Evolutionary conservation across 768 basidiomycete species (phyloP).

Genomic region (Lentinula raphanica): DNA sequence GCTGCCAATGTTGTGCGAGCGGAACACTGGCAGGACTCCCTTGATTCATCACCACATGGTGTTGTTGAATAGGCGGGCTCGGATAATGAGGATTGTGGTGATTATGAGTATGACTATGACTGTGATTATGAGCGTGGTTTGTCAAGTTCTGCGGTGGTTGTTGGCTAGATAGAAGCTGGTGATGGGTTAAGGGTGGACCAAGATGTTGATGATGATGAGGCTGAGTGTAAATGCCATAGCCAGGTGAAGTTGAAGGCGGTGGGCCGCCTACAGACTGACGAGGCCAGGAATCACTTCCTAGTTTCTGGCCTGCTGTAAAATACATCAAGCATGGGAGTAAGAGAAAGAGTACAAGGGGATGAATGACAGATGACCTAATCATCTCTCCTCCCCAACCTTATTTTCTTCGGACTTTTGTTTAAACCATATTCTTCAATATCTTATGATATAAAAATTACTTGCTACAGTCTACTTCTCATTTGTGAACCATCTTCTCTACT

Average conservation of each 20-base stretch:
- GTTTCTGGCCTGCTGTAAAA: conserved; percentile 1
- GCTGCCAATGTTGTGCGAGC: conserved; percentile 78
- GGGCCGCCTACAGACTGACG: conserved; percentile 28
- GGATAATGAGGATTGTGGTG: conserved; percentile 35
- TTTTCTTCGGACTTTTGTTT: no score
- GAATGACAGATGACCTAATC: background rate
- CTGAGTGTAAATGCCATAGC: conserved; percentile 66
- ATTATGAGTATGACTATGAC: conserved; percentile 44
- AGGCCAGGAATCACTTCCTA: conserved; percentile 1
- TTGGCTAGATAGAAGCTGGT: conserved; percentile 39
- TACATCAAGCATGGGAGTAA: conserved; percentile 2
- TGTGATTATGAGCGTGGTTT: conserved; percentile 41
- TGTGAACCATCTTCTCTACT: no score
- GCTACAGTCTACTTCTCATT: background rate
- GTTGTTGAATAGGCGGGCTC: conserved; percentile 53
- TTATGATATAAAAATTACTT: no score
- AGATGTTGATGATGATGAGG: conserved; percentile 2
- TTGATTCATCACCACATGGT: conserved; percentile 49
- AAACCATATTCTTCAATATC: no score
- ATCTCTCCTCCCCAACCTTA: background rate
- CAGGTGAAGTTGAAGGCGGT: conserved; percentile 67
- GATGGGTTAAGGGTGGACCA: conserved; percentile 46
- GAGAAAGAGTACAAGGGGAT: background rate
- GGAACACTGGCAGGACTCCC: conserved; percentile 51
- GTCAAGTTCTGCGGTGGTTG: background rate